Percentiles rank a stretch among this genome's conserved stretches.
Conservation (phyloP, 352 stramenopile species). For the Phytopythium mirpurense region DNA sequence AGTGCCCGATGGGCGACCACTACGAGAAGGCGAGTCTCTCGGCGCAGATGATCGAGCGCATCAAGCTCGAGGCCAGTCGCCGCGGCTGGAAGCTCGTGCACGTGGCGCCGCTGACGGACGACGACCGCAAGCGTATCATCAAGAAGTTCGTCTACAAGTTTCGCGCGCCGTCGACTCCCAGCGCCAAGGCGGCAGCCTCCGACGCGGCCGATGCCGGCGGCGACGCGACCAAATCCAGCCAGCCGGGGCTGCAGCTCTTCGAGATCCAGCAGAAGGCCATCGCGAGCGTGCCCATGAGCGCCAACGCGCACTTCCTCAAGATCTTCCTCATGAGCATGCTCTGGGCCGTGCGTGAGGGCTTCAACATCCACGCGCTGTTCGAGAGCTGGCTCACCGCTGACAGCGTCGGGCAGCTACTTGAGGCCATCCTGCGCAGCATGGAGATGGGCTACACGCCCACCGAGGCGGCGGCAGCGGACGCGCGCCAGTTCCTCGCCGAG, state of each 20-base stretch:
- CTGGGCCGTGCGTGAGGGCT: constrained; percentile 68
- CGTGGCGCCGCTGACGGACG: constrained; percentile 46
- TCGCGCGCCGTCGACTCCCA: constrained; percentile 7
- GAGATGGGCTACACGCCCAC: constrained; percentile 53
- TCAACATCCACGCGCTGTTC: constrained; percentile 66
- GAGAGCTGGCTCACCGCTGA: constrained; percentile 56
- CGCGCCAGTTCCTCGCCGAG: constrained; percentile 60
- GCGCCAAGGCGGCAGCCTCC: not conserved
- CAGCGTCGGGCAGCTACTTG: constrained; percentile 48
- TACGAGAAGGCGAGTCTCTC: constrained; percentile 53
- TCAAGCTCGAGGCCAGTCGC: constrained; percentile 75
- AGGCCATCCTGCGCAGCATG: constrained; percentile 65
- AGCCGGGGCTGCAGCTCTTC: constrained; percentile 49
- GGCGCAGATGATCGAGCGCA: constrained; percentile 76
- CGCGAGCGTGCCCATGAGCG: constrained; percentile 40
- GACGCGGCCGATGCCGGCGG: not conserved
- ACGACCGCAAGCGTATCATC: constrained; percentile 52
- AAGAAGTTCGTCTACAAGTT: constrained; percentile 55
- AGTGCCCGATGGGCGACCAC: constrained; percentile 33
- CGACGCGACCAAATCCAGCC: not conserved
- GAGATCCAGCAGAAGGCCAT: constrained; percentile 76
- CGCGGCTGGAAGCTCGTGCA: constrained; percentile 72
- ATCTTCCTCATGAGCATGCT: constrained; percentile 46
- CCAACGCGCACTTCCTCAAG: constrained; percentile 63
- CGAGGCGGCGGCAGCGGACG: constrained; percentile 34